Evolutionary conservation across 1,284 basidiomycete genomes (phyloP), one percentile per base, ranked within the genome.

Genomic region (Malassezia psittaci): DNA sequence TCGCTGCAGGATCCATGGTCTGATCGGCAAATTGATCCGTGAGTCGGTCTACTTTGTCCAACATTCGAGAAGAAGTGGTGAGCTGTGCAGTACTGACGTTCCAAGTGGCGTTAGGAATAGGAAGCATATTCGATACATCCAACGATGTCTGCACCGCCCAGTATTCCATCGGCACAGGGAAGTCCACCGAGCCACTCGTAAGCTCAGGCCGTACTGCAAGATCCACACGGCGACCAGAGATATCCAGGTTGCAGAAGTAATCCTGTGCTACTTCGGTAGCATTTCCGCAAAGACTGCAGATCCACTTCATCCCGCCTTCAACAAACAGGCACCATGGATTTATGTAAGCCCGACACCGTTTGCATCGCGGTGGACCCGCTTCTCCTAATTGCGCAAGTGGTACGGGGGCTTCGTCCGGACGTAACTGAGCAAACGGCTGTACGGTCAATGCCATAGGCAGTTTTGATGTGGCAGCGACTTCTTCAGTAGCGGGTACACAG

Each of bases 271-370:
- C 90, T 78, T 84, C 81, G 18, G 87, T 90, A 63, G 86, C 82
- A 58, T 83, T 82, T 8, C 80, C 78, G 76, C 94, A 99, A 5
- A 99, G 75, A 78, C 96, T 98, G 76, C 94, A 99, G 64, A 82
- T 83, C 88, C 90, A 98, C 63, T 81, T 83, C 59, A 82, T 82
- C 3, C 94, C 94, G 9, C 88, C 88, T 36, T 87, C 82, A 15
- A 83, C 79, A 82, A 88, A 98, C 33, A 80, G 79, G 71, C 86
- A 90, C 90, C 90, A 98, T 0, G 91, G 85, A 74, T 96, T 98
- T 69, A 99, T 81, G 76, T 98, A 99, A 0, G 82, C 88, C 63
- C 89, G 81, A 76, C 94, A 98, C 42, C 82, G 79, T 51, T 81
- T 82, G 72, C 94, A 98, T 36, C 94, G 81, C 12, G 87, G 83